phyloP scores from a whole-genome alignment of 139 green algal species.

The Dunaliella sp. region DNA sequence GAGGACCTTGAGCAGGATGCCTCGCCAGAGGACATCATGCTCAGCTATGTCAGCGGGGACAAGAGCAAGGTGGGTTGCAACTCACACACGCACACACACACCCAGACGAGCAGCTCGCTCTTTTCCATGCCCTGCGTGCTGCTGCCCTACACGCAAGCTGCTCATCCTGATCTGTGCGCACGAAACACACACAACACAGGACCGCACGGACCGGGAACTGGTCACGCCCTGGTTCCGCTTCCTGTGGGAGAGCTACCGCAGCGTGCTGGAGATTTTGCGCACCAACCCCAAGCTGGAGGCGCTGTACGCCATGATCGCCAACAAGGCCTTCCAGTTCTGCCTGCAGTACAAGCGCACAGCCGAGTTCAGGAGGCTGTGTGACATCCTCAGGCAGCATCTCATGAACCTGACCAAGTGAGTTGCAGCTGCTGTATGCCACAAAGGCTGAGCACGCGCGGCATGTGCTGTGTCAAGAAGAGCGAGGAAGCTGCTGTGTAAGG shows the following conservation, averaged over 20 bases:
- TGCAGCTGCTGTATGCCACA: not conserved
- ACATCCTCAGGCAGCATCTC: slow-evolving; percentile 98
- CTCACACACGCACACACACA: too few relatives aligned
- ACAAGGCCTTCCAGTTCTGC: slow-evolving; percentile 86
- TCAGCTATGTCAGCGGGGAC: slow-evolving; percentile 92
- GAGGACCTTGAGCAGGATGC: slow-evolving; percentile 95
- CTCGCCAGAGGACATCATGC: slow-evolving; percentile 96
- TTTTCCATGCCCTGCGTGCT: not conserved
- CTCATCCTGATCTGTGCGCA: too few relatives aligned
- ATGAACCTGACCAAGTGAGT: slow-evolving; percentile 88
- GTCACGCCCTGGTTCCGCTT: slow-evolving; percentile 99
- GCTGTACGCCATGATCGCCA: slow-evolving; percentile 90
- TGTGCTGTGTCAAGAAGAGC: not conserved
- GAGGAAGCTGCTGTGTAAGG: not conserved
- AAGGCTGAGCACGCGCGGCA: not conserved
- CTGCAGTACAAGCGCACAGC: slow-evolving; percentile 95
- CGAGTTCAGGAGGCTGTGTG: slow-evolving; percentile 97
- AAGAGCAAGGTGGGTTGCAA: slow-evolving; percentile 81
- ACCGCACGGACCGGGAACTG: slow-evolving; percentile 92
- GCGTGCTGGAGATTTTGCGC: slow-evolving; percentile 93
- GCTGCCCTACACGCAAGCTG: too few relatives aligned
- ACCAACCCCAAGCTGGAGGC: slow-evolving; percentile 97
- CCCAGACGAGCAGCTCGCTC: too few relatives aligned
- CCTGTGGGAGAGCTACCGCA: slow-evolving; percentile 98
- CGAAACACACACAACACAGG: slow-evolving; percentile 52